Evolutionary conservation across 1,284 basidiomycete species (phyloP).

Genomic region (Tilletia caries): DNA sequence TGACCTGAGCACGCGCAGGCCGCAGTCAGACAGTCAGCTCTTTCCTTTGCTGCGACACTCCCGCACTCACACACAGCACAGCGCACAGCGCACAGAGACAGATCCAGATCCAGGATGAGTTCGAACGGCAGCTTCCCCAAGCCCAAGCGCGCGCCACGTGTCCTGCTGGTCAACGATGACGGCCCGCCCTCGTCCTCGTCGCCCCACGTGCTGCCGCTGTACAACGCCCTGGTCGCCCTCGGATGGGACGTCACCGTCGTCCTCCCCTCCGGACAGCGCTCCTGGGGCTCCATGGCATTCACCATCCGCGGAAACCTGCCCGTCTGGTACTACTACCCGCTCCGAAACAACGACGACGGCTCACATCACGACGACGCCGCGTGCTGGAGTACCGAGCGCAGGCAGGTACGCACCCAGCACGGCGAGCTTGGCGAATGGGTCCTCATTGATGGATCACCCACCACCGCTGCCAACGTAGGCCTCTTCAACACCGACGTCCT

Average conservation of each 20-base stretch:
- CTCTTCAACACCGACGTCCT: slow-evolving; percentile 40
- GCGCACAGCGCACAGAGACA: too few relatives aligned
- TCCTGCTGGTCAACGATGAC: slow-evolving; percentile 51
- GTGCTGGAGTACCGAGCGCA: slow-evolving; percentile 42
- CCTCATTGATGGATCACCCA: slow-evolving; percentile 47
- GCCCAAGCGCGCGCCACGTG: slow-evolving; percentile 20
- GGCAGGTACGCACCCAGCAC: slow-evolving; percentile 31
- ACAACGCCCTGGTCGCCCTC: slow-evolving; percentile 28
- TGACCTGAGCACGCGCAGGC: too few relatives aligned
- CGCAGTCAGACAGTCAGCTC: too few relatives aligned
- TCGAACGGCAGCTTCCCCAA: too few relatives aligned
- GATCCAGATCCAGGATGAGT: too few relatives aligned
- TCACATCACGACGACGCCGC: slow-evolving; percentile 26
- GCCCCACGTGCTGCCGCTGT: slow-evolving; percentile 47
- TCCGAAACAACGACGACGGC: slow-evolving; percentile 36
- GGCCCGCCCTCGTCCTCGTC: slow-evolving; percentile 44
- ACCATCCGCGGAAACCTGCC: slow-evolving; percentile 32
- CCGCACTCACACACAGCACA: too few relatives aligned
- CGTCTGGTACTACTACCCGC: slow-evolving; percentile 53
- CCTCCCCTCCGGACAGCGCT: slow-evolving; percentile 36
- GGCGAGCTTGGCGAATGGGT: slow-evolving; percentile 51
- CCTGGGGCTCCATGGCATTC: slow-evolving; percentile 47
- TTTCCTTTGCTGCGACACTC: too few relatives aligned
- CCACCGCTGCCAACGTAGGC: slow-evolving; percentile 48
- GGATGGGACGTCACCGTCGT: slow-evolving; percentile 50